Conservation (phyloP, 768 basidiomycete genomes). For the Multifurca ochricompacta region DNA sequence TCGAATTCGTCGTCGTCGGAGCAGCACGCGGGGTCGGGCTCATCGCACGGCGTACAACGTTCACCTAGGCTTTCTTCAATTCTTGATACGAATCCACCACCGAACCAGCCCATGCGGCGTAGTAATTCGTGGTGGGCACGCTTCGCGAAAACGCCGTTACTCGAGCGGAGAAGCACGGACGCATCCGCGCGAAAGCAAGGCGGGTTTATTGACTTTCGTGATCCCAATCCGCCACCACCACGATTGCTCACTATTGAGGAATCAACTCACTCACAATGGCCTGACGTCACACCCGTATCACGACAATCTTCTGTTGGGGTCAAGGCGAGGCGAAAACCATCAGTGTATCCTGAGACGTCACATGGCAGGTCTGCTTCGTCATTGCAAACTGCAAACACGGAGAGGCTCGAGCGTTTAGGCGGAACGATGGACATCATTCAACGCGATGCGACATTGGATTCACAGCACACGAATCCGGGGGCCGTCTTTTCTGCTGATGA, state of each 20-base stretch:
- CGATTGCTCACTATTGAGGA: conserved; percentile 54
- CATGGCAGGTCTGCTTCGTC: conserved; percentile 35
- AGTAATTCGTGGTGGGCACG: conserved; percentile 76
- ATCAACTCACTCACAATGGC: conserved; percentile 31
- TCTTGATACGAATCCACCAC: conserved; percentile 34
- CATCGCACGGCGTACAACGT: conserved; percentile 7
- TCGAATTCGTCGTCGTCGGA: conserved; percentile 16
- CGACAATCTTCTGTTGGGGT: conserved; percentile 7
- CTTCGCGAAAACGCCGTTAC: conserved; percentile 56
- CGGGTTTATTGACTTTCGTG: conserved; percentile 51
- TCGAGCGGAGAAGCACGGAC: conserved; percentile 48
- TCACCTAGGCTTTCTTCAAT: conserved; percentile 35
- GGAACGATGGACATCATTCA: conserved; percentile 66
- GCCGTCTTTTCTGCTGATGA: background rate
- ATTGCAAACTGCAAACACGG: conserved; percentile 63
- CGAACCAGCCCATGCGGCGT: conserved; percentile 46
- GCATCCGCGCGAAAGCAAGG: conserved; percentile 14
- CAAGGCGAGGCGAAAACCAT: conserved; percentile 1
- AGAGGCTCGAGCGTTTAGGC: conserved; percentile 56
- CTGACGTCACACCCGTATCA: conserved; percentile 14
- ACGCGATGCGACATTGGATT: conserved; percentile 24
- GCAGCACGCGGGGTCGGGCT: conserved; percentile 16
- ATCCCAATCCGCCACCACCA: conserved; percentile 73
- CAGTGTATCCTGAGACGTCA: conserved; percentile 23
- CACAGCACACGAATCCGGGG: background rate